A percentile compares a stretch with the other conserved stretches of the same genome.
Evolutionary conservation across 495 filamentous ascomycete genomes (phyloP).

Genomic region (Elaphomyces granulatus): DNA sequence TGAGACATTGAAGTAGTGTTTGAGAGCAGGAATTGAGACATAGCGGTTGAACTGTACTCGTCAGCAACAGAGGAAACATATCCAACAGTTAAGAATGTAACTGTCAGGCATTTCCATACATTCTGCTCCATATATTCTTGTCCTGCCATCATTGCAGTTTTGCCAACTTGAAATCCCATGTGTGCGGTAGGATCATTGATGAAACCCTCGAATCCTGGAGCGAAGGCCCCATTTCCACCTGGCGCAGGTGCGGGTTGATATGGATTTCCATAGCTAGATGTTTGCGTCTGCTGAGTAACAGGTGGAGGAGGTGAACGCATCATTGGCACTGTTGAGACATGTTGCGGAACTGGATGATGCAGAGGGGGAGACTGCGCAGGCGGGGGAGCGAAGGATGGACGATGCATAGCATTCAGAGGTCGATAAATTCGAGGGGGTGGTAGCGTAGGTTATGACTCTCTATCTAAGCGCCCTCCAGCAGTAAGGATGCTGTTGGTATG

Average conservation of each 20-base stretch:
- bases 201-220: constrained; percentile 68
- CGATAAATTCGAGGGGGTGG: too few species aligned
- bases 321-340: constrained; percentile 97
- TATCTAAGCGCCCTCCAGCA: too few species aligned
- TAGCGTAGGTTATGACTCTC: too few species aligned
- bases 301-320: constrained; percentile 92
- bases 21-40: constrained; percentile 80
- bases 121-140: constrained; percentile 92
- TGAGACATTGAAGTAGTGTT: constrained; percentile 95
- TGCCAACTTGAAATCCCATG: constrained; percentile 88
- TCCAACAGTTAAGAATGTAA: not conserved
- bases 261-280: constrained; percentile 58
- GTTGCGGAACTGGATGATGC: constrained; percentile 95
- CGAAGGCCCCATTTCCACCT: constrained; percentile 42
- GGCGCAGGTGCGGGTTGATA: constrained; percentile 43
- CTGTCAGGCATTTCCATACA: constrained; percentile 37
- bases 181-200: constrained; percentile 95
- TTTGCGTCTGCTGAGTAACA: constrained; percentile 53
- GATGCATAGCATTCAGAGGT: constrained; percentile 59
- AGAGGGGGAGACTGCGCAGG: constrained; percentile 84
- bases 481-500: too few species aligned
- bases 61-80: not conserved
- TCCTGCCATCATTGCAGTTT: constrained; percentile 74
- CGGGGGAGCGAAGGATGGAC: constrained; percentile 56
- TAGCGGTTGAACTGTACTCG: constrained; percentile 68